Conservation (phyloP, 176 grass and related monocot genomes). For the Zoysia japonica region DNA sequence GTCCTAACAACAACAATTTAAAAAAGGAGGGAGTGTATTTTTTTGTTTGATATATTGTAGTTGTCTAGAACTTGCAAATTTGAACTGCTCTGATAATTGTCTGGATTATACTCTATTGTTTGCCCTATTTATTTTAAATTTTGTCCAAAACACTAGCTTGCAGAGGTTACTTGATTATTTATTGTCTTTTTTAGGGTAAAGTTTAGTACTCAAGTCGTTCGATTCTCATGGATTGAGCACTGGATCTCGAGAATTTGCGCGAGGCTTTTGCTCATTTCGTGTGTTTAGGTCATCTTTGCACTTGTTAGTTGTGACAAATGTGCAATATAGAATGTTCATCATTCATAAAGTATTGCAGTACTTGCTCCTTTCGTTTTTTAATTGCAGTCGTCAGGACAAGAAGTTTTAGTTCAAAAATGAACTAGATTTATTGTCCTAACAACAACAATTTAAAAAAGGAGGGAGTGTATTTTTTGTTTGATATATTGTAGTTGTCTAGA, state of each 20-base stretch:
- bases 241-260: slow-evolving; percentile 14
- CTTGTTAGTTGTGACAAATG: not conserved
- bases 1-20: no score
- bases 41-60: no score
- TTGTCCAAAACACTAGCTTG: not conserved
- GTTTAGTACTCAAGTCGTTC: not conserved
- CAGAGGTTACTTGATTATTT: not conserved
- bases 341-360: no score
- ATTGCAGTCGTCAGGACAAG: no score
- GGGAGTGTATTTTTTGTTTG: no score
- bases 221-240: not conserved
- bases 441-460: no score
- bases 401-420: no score
- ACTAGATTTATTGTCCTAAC: no score
- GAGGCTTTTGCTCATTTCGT: not conserved
- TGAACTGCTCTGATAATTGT: not conserved
- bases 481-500: no score
- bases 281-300: not conserved
- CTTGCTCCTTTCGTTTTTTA: no score
- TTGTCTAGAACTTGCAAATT: not conserved
- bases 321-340: not conserved
- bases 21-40: no score
- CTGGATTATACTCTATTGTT: not conserved
- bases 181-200: no score
- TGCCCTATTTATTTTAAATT: not conserved